A percentile compares a stretch with the other conserved stretches of the same genome.
These are phyloP conservation scores for Trypanosoma vivax DNA, from an alignment of 208 protist species.

Conservation along the genomic window DNA sequence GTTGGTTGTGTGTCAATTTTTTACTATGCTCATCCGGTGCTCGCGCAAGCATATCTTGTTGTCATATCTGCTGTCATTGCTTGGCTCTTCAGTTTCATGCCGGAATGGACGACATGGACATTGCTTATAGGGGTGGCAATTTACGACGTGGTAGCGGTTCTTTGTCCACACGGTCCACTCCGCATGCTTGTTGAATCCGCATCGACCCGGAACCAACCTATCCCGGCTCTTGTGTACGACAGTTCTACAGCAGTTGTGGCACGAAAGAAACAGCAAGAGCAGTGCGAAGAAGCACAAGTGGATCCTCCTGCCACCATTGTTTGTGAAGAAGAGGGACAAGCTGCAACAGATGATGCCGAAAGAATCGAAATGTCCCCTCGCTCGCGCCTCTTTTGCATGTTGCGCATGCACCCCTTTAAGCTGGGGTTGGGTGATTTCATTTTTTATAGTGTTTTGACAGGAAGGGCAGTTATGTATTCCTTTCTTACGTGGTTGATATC, in stretches of 20 bases:
- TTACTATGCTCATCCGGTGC: conserved; percentile 63
- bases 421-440: conserved; percentile 86
- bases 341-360: neutral
- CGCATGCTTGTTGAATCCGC: conserved; percentile 56
- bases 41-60: conserved; percentile 77
- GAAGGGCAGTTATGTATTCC: conserved; percentile 35
- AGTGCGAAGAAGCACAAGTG: neutral
- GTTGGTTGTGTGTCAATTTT: conserved; percentile 74
- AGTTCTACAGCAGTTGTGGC: conserved; percentile 15
- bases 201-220: conserved; percentile 49
- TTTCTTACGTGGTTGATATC: conserved; percentile 58
- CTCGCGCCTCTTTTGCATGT: conserved; percentile 1
- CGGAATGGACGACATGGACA: conserved; percentile 81
- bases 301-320: neutral
- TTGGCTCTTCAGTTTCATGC: conserved; percentile 69
- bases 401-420: conserved; percentile 39
- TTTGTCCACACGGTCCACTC: conserved; percentile 74
- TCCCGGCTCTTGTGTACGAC: conserved; percentile 84
- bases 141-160: conserved; percentile 84
- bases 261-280: neutral
- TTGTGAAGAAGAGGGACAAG: neutral
- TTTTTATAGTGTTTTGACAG: conserved; percentile 82
- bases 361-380: neutral
- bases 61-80: conserved; percentile 55
- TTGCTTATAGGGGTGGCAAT: conserved; percentile 64